Evolutionary conservation across 352 stramenopile species (phyloP).

Genomic region (Pythium rishiriense): DNA sequence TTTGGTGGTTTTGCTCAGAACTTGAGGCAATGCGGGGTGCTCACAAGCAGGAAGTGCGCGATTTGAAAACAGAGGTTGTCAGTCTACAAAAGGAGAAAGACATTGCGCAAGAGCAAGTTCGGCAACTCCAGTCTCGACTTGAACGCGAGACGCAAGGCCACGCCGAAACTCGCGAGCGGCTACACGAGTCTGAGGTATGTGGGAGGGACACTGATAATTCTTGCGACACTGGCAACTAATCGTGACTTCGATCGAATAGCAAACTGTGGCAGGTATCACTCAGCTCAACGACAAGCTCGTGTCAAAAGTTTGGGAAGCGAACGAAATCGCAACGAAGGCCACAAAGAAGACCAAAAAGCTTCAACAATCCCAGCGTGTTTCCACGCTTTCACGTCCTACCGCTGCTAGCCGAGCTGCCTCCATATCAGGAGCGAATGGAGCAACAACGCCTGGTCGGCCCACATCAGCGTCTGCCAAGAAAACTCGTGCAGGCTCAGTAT

Average conservation of each 20-base stretch:
- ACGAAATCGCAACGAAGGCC: conserved; percentile 48
- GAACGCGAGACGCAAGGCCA: conserved; percentile 48
- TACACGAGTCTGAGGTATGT: conserved; percentile 62
- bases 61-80: conserved; percentile 39
- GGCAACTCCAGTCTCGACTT: conserved; percentile 39
- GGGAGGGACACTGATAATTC: not conserved
- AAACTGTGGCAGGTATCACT: conserved; percentile 64
- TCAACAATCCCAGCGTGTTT: conserved; percentile 47
- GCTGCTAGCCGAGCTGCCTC: conserved; percentile 50
- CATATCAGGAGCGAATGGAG: conserved; percentile 7
- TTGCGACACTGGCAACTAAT: no score
- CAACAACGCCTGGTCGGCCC: conserved; percentile 1
- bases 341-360: conserved; percentile 63
- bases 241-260: conserved; percentile 26
- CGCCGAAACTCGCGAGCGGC: conserved; percentile 41
- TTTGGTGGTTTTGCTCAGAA: conserved; percentile 29
- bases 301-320: conserved; percentile 60
- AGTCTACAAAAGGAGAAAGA: conserved; percentile 34
- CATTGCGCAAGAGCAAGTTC: conserved; percentile 31
- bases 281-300: conserved; percentile 78
- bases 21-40: conserved; percentile 35
- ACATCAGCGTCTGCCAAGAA: conserved; percentile 15
- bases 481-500: conserved; percentile 9
- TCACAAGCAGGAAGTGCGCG: conserved; percentile 33
- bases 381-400: conserved; percentile 50